Percentiles rank a stretch among this genome's conserved stretches.
phyloP scores from a whole-genome alignment of 2,329 filamentous ascomycete species.

The Seiridium unicorne region DNA sequence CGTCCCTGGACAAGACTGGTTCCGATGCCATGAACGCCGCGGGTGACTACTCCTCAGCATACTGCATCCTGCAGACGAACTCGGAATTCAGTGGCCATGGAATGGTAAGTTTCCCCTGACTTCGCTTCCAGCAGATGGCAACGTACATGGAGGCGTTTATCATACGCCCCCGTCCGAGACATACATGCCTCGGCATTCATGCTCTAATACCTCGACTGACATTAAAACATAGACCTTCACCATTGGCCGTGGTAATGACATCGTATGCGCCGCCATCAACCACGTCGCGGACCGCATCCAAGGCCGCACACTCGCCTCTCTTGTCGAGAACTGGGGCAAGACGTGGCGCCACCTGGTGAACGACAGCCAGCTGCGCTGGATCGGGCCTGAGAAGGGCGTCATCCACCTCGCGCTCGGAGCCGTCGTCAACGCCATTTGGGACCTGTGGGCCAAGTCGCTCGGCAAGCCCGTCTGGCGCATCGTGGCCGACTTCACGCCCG shows the following conservation, averaged over 20 bases:
- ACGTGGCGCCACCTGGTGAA: conserved; percentile 92
- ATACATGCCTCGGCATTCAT: not conserved
- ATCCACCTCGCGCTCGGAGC: conserved; percentile 89
- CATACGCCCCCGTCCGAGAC: not conserved
- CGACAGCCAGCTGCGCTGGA: conserved; percentile 89
- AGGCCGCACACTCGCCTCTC: conserved; percentile 71
- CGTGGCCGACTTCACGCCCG: conserved; percentile 84
- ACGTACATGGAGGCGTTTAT: not conserved
- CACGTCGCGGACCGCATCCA: conserved; percentile 75
- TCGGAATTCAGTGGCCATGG: conserved; percentile 70
- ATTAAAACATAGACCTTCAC: conserved; percentile 64
- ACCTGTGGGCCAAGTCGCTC: conserved; percentile 88
- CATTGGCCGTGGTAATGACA: conserved; percentile 86
- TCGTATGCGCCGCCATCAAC: conserved; percentile 82
- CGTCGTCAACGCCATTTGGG: conserved; percentile 90
- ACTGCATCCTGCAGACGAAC: conserved; percentile 86
- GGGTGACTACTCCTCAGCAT: conserved; percentile 90
- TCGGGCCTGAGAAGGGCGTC: conserved; percentile 90
- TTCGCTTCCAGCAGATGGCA: not conserved
- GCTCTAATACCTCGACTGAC: conserved; percentile 5
- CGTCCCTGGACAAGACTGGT: conserved; percentile 94
- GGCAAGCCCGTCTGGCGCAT: conserved; percentile 89
- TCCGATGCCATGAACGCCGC: conserved; percentile 97
- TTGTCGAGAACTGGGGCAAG: conserved; percentile 79
- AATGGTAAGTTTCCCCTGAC: conserved; percentile 55